A percentile compares a stretch with the other conserved stretches of the same genome.
Conservation (phyloP, 1,284 basidiomycete genomes). For the Ganoderma meredithae region DNA sequence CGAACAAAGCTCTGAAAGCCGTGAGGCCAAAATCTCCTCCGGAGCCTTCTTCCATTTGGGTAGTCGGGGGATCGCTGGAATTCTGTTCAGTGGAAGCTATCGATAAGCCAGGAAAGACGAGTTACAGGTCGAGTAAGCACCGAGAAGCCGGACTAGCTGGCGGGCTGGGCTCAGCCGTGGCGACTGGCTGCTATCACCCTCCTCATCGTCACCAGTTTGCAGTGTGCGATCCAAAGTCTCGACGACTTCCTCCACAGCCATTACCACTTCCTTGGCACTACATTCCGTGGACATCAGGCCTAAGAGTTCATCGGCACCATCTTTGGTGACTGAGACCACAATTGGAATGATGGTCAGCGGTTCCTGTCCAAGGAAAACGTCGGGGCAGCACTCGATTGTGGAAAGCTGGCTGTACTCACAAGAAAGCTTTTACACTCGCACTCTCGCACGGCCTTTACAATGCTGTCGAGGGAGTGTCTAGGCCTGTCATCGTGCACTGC, state of each 20-base stretch:
- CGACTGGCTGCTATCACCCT: slow-evolving; percentile 36
- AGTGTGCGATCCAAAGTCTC: slow-evolving; percentile 53
- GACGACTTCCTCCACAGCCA: slow-evolving; percentile 64
- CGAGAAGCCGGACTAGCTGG: slow-evolving; percentile 48
- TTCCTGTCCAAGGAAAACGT: slow-evolving; percentile 49
- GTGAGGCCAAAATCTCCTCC: slow-evolving; percentile 43
- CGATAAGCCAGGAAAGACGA: slow-evolving; percentile 6
- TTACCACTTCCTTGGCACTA: slow-evolving; percentile 66
- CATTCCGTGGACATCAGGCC: slow-evolving; percentile 50
- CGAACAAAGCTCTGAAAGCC: slow-evolving; percentile 50
- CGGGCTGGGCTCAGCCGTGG: slow-evolving; percentile 30
- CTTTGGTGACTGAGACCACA: slow-evolving; percentile 48
- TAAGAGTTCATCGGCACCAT: slow-evolving; percentile 52
- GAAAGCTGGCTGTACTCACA: slow-evolving; percentile 27
- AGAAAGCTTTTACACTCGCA: slow-evolving; percentile 31
- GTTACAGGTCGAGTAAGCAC: slow-evolving; percentile 50
- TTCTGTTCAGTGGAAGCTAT: not conserved
- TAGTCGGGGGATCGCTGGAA: slow-evolving; percentile 57
- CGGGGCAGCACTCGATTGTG: not conserved
- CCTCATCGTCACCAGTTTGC: slow-evolving; percentile 22
- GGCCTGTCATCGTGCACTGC: slow-evolving; percentile 38
- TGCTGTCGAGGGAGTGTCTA: slow-evolving; percentile 27
- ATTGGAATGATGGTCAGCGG: slow-evolving; percentile 56
- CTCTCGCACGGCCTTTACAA: slow-evolving; percentile 33
- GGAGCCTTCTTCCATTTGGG: slow-evolving; percentile 37